A percentile compares a stretch with the other conserved stretches of the same genome.
Conservation (phyloP, 257 asterid genomes). For the Handroanthus guayacan region DNA sequence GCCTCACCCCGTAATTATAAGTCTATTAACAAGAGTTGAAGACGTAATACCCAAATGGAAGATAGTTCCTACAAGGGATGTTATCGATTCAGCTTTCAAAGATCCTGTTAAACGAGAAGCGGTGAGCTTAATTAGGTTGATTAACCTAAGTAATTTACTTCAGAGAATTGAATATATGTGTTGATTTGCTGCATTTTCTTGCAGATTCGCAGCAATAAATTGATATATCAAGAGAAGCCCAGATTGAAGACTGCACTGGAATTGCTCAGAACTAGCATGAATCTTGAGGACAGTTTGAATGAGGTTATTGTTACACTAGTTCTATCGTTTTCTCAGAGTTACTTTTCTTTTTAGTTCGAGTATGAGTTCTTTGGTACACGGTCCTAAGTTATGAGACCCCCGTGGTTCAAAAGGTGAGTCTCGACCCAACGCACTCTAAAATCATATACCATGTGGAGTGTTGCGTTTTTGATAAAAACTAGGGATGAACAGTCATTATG, state of each 20-base stretch:
- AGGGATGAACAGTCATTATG: too few relatives aligned
- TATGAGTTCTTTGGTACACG: too few relatives aligned
- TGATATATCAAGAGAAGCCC: slow-evolving; percentile 90
- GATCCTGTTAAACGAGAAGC: slow-evolving; percentile 80
- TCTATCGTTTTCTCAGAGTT: not conserved
- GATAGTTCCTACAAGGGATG: slow-evolving; percentile 86
- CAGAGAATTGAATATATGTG: not conserved
- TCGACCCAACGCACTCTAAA: too few relatives aligned
- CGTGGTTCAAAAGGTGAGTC: too few relatives aligned
- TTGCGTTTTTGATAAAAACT: too few relatives aligned
- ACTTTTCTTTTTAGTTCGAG: not conserved
- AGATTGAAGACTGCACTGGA: slow-evolving; percentile 90
- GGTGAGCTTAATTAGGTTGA: slow-evolving; percentile 43
- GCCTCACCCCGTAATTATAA: slow-evolving; percentile 86
- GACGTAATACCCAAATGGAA: slow-evolving; percentile 92
- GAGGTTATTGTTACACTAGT: slow-evolving; percentile 53
- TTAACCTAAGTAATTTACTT: not conserved
- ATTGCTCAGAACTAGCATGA: slow-evolving; percentile 93
- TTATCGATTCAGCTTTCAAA: slow-evolving; percentile 88
- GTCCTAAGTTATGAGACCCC: too few relatives aligned
- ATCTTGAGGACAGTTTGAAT: slow-evolving; percentile 72
- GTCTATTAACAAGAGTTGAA: slow-evolving; percentile 70
- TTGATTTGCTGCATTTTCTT: not conserved
- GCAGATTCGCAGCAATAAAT: slow-evolving; percentile 77
- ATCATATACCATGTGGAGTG: too few relatives aligned